Base-by-base conservation (phyloP, 192 early-diverging fungal species). In the Neocallimastix lanati region DNA sequence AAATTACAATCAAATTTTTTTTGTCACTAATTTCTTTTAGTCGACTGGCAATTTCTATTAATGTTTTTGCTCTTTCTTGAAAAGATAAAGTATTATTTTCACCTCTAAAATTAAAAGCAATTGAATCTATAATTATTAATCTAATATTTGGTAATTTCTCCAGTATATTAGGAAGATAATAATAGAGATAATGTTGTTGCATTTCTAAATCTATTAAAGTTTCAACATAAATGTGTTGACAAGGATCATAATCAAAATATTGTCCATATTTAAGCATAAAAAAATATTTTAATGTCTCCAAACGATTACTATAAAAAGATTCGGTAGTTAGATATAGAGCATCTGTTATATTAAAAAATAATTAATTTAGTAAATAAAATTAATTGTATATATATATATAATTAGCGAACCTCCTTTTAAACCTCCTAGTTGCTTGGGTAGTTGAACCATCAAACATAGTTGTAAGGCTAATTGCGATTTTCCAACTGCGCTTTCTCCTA, bases 381-480 rank as follows among this genome's bases (percentile, higher is more conserved):
- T 77, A 13, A 13, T 13, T 14, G 14, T 30, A 77, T 35, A 30
- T 77, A 14, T 14, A 35, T 77, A 15, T 77, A 77, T 14, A 67
- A 25, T 15, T 29, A 13, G 78, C 82, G 78, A 82, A 89, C 90
- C 89, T 29, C 89, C 91, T 13, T 85, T 85, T 15, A 92, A 84
- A 0, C 90, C 90, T 13, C 93, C 92, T 12, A 83, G 29, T 1
- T 83, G 77, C 28, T 76, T 77, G 13, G 93, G 91, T 35, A 91
- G 83, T 79, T 95, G 93, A 0, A 86, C 91, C 15, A 88, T 88
- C 12, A 94, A 81, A 35, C 91, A 89, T 35, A 96, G 82, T 82
- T 98, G 96, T 77, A 98, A 81, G 29, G 92, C 92, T 12, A 98
- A 81, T 80, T 95, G 93, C 0, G 96, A 94, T 80, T 98, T 98